Conservation (phyloP, 495 filamentous ascomycete genomes). For the Penicillium waksmanii region DNA sequence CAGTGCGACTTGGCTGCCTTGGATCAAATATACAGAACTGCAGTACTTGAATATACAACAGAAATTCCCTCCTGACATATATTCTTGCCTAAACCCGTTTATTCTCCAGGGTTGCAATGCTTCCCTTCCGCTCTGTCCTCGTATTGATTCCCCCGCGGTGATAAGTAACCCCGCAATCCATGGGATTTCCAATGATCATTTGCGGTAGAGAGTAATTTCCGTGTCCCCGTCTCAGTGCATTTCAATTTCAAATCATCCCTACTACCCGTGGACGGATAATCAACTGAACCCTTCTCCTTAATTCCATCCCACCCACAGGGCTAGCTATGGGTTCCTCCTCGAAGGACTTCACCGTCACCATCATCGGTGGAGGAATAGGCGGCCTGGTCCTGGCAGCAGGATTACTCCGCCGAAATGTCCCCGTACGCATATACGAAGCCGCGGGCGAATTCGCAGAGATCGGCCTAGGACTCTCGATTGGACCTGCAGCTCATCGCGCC, state of each 20-base stretch:
- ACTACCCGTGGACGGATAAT: background rate
- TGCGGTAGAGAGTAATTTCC: background rate
- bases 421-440: slow-evolving; percentile 60
- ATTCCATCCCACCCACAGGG: background rate
- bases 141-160: background rate
- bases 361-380: slow-evolving; percentile 64
- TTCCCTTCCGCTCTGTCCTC: background rate
- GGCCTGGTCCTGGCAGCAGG: slow-evolving; percentile 60
- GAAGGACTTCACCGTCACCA: slow-evolving; percentile 51
- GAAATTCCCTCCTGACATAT: no score
- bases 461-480: slow-evolving; percentile 62
- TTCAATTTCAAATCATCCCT: background rate
- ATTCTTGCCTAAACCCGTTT: no score
- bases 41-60: no score
- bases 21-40: no score
- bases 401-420: slow-evolving; percentile 53
- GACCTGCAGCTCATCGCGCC: slow-evolving; percentile 59
- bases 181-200: background rate
- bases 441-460: slow-evolving; percentile 55
- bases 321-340: slow-evolving; percentile 4
- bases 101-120: no score
- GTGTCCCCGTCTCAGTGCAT: background rate
- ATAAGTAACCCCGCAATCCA: background rate
- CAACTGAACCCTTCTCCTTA: no score
- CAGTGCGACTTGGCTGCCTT: no score